phyloP scores from a whole-genome alignment of 2,329 filamentous ascomycete genomes.

The Calonectria henricotiae region DNA sequence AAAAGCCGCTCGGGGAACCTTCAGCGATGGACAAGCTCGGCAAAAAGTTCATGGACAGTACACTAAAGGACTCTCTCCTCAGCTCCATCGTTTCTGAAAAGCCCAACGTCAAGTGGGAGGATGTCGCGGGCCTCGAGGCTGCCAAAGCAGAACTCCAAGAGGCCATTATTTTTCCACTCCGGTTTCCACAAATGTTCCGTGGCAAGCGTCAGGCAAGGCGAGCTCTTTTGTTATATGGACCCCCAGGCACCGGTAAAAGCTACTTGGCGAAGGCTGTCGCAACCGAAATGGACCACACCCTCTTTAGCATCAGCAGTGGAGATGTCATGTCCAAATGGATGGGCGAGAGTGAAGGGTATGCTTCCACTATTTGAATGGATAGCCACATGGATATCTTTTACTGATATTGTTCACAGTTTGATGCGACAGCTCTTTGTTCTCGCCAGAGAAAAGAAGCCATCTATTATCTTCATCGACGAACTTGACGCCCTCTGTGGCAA shows the following conservation, averaged over 20 bases:
- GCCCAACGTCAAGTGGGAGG: conserved; percentile 38
- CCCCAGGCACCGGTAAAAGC: conserved; percentile 37
- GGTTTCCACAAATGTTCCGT: conserved; percentile 39
- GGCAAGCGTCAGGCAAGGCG: conserved; percentile 33
- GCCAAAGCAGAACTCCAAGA: conserved; percentile 38
- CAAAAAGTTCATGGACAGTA: conserved; percentile 29
- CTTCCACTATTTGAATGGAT: neutral
- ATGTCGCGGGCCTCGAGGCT: conserved; percentile 31
- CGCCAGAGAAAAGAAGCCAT: conserved; percentile 38
- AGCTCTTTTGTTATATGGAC: conserved; percentile 34
- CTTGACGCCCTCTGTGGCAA: conserved; percentile 36
- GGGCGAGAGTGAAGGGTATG: conserved; percentile 35
- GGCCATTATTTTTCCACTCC: conserved; percentile 35
- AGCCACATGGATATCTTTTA: neutral
- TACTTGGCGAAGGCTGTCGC: conserved; percentile 38
- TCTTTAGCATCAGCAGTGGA: conserved; percentile 34
- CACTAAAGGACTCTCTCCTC: conserved; percentile 30
- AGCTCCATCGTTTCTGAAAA: conserved; percentile 34
- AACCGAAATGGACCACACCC: conserved; percentile 29
- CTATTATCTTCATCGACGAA: conserved; percentile 41
- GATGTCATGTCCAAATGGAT: conserved; percentile 36
- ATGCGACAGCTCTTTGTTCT: conserved; percentile 37
- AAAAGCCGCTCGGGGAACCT: neutral
- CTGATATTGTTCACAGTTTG: conserved; percentile 3
- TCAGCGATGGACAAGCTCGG: conserved; percentile 29